Base-by-base conservation (phyloP, 2,329 filamentous ascomycete species). In the Helminthosporium solani region DNA sequence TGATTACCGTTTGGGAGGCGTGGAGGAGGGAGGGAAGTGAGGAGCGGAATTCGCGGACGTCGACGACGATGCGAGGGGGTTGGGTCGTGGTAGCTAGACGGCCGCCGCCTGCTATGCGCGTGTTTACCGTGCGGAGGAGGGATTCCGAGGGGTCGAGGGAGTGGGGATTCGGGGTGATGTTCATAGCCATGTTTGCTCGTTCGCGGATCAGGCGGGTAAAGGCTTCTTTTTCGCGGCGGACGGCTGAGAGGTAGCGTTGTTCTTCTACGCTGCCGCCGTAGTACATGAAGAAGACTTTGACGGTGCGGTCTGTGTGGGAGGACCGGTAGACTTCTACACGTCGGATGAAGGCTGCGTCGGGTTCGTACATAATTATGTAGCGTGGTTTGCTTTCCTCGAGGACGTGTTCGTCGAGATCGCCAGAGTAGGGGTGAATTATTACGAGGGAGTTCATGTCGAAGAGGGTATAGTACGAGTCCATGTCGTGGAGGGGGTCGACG, bases 351-450 rank as follows among this genome's bases (percentile, higher is more conserved):
- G 92, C 85, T 2, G 92, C 84, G 56, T 97, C 90, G 1, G 94
- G 92, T 67, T 97, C 94, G 70, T 96, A 99, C 94, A 99, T 97
- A 73, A 99, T 87, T 48, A 99, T 90, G 70, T 96, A 96, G 49
- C 88, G 85, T 27, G 94, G 94, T 63, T 88, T 90, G 47, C 94
- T 79, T 71, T 99, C 94, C 67, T 99, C 92, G 1, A 99, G 80
- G n/a, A 97, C 80, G 67, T 95, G 89, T 66, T 97, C 94, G 67
- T 99, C 94, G 75, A 92, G 87, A 66, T 97, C 94, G 9, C 91
- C 91, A 49, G 96, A 90, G 67, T 96, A 99, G 1, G 94, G 87
- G 67, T 97, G 94, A 15, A 97, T 79, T 33, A 96, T 83, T 11
- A 97, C 79, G 16, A 97, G 76, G 56, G 96, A 88, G 57, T 89